Base-by-base conservation (phyloP, 2,329 filamentous ascomycete species). In the Penicillium sp. region DNA sequence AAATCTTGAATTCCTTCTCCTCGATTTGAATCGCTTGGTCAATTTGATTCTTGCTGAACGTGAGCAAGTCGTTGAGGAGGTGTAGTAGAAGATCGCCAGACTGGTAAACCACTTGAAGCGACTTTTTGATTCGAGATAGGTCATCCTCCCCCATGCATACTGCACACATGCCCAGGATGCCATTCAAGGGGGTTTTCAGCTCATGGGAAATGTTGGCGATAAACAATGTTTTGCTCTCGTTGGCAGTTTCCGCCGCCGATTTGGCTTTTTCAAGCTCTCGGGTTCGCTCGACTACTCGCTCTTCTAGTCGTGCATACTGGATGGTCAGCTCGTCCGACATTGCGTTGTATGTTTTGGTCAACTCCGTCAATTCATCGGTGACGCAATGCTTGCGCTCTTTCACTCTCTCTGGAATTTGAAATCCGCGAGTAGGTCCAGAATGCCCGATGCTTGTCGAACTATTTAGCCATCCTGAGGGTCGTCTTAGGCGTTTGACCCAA, bases 11-110 rank as follows among this genome's bases (percentile, higher is more conserved):
- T 64, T 96, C 92, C 57, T 85, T 89, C 69, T 95, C 88, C 63
- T 96, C 91, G 1, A 96, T 78, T 39, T 79, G 87, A 41, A 96
- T 77, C 57, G 92, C 86, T 63, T 95, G 89, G 3, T 91, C 92
- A 47, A 96, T 92, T 72, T 96, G 91, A 66, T 97, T 96, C 74
- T 96, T 96, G 68, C 90, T 94, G 74, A 97, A 97, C 34, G 90
- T 96, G 38, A 97, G 76, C 4, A 97, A 79, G 75, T 97, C 92
- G 39, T 94, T 94, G 7, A 97, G 79, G 1, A 97, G 81, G 67
- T 96, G 92, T 2, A 96, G 78, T 7, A 97, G 75, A 5, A 96
- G 74, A 69, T 97, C 92, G 5, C 83, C 90, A 21, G 89, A 93
- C 72, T 92, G 94, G 74, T 96, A 96, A 18, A 97, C 86, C 16